Evolutionary conservation across 2,329 filamentous ascomycete genomes (phyloP).

Genomic region (Acrocalymma vagum): DNA sequence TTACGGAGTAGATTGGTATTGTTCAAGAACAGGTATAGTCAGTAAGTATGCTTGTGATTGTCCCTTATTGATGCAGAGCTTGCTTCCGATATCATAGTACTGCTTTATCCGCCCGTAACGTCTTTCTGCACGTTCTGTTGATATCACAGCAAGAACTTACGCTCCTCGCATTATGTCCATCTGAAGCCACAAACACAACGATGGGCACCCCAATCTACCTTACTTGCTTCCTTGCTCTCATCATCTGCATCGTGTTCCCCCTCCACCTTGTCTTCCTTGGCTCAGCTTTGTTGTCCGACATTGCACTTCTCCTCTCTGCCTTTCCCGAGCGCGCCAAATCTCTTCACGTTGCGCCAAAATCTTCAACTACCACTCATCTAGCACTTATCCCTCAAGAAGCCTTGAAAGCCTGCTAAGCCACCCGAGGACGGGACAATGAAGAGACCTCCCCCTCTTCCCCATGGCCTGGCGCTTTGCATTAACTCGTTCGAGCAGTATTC

Average conservation of each 20-base stretch:
- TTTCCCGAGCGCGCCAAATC: slow-evolving; percentile 8
- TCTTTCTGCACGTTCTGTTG: background rate
- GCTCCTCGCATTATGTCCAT: background rate
- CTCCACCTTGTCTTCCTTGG: slow-evolving; percentile 9
- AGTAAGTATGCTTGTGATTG: slow-evolving; percentile 1
- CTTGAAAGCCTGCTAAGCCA: slow-evolving; percentile 2
- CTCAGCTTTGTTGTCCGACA: slow-evolving; percentile 9
- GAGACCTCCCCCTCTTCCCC: slow-evolving; percentile 9
- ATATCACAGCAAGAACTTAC: background rate
- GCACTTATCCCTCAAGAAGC: slow-evolving; percentile 5
- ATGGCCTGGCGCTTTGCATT: slow-evolving; percentile 11
- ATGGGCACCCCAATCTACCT: slow-evolving; percentile 5
- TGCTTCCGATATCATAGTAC: too few relatives aligned
- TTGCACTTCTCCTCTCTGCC: slow-evolving; percentile 9
- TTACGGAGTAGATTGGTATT: background rate
- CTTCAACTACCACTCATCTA: slow-evolving; percentile 4
- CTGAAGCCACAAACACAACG: slow-evolving; percentile 6
- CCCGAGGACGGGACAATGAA: slow-evolving; percentile 8
- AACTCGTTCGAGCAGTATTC: slow-evolving; percentile 15
- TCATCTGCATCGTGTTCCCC: slow-evolving; percentile 7
- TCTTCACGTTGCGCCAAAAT: slow-evolving; percentile 4
- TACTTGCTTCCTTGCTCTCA: slow-evolving; percentile 6
- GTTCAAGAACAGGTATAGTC: background rate
- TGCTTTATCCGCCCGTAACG: slow-evolving; percentile 1
- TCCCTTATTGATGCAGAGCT: too few relatives aligned